phyloP scores from a whole-genome alignment of 495 filamentous ascomycete genomes.

The Letharia lupina region DNA sequence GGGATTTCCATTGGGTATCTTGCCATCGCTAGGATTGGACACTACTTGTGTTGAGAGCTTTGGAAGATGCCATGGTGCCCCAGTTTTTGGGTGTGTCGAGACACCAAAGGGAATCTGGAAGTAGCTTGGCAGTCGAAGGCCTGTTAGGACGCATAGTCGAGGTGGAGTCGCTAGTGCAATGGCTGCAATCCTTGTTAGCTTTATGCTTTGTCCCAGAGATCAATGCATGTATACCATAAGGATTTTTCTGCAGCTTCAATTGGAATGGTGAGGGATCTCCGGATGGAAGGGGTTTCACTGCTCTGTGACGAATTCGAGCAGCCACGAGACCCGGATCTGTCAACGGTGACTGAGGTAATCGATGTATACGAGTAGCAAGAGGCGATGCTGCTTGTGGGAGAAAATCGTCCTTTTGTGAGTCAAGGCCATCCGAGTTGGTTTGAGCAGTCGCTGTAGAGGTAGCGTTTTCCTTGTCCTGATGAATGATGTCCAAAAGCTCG shows the following conservation, averaged over 20 bases:
- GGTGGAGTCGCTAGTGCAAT: constrained; percentile 57
- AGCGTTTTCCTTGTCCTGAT: constrained; percentile 1
- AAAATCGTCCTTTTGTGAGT: not conserved
- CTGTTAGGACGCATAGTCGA: constrained; percentile 54
- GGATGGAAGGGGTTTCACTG: constrained; percentile 22
- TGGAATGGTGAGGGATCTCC: constrained; percentile 38
- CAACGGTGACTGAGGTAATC: constrained; percentile 21
- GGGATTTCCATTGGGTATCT: not conserved
- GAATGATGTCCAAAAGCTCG: constrained; percentile 9
- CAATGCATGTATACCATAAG: constrained; percentile 44
- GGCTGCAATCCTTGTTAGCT: constrained; percentile 34
- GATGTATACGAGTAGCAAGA: not conserved
- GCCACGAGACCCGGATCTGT: constrained; percentile 16
- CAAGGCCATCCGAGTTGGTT: not conserved
- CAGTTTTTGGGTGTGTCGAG: constrained; percentile 47
- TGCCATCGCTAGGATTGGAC: not conserved
- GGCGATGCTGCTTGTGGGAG: not conserved
- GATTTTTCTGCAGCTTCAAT: constrained; percentile 45
- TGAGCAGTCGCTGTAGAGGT: not conserved
- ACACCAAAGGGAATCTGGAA: constrained; percentile 58
- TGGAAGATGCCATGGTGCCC: constrained; percentile 52
- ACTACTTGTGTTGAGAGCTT: constrained; percentile 20
- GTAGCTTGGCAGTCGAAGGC: constrained; percentile 46
- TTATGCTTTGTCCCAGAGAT: constrained; percentile 13
- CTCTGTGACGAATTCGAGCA: constrained; percentile 36